Conservation (phyloP, 345 rosid genomes). For the Sonneratia caseolaris region DNA sequence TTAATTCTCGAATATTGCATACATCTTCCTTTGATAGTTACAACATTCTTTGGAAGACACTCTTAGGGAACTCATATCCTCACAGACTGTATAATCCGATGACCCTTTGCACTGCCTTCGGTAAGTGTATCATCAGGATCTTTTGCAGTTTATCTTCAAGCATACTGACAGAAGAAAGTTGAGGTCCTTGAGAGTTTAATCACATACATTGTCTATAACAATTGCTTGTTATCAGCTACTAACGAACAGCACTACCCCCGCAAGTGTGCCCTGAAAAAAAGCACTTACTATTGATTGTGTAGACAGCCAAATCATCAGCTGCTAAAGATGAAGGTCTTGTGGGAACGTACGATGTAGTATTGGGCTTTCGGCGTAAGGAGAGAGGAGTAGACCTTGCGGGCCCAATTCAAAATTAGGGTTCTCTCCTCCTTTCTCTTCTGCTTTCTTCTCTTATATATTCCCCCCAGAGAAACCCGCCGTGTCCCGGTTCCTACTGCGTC, state of each 20-base stretch:
- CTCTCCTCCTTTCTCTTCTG: background rate
- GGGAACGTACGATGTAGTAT: too few species aligned
- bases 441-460: background rate
- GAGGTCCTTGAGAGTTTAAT: background rate
- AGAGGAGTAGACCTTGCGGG: background rate
- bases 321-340: background rate
- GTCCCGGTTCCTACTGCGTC: background rate
- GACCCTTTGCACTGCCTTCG: background rate
- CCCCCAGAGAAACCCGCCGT: background rate
- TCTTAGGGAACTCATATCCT: background rate
- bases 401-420: background rate
- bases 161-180: background rate
- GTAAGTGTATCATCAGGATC: background rate
- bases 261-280: background rate
- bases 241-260: background rate
- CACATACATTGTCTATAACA: too few species aligned
- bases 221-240: background rate
- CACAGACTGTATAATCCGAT: background rate
- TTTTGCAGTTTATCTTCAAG: background rate
- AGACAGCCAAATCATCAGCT: background rate
- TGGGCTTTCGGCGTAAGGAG: background rate
- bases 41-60: background rate
- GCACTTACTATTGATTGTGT: background rate
- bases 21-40: background rate
- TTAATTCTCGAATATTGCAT: background rate